phyloP scores from a whole-genome alignment of 2,329 filamentous ascomycete genomes.

The Parascedosporium putredinis region DNA sequence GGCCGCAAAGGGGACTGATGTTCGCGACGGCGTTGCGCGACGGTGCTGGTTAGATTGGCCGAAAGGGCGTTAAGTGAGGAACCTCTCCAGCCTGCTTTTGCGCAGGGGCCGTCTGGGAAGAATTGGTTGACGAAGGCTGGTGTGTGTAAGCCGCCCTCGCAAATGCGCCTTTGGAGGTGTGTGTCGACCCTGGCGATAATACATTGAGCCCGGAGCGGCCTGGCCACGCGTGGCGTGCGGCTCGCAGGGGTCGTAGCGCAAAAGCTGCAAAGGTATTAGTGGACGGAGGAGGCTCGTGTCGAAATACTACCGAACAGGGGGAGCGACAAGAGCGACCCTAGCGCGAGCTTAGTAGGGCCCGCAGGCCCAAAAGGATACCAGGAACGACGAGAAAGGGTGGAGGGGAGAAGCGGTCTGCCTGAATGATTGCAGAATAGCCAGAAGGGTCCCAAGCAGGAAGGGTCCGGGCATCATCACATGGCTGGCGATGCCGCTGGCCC shows the following conservation, averaged over 20 bases:
- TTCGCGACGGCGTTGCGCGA: too few relatives aligned
- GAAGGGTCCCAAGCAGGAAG: background rate
- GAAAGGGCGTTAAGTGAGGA: too few relatives aligned
- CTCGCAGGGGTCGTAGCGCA: background rate
- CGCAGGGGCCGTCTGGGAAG: background rate
- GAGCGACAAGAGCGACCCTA: too few relatives aligned
- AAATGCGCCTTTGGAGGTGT: too few relatives aligned
- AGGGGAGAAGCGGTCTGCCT: background rate
- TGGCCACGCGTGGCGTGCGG: background rate
- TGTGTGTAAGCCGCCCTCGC: background rate
- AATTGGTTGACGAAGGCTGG: background rate
- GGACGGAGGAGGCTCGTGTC: too few relatives aligned
- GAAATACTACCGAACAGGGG: too few relatives aligned
- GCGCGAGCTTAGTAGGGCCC: too few relatives aligned
- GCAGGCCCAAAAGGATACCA: background rate
- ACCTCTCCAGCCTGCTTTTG: background rate
- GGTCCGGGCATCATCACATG: background rate
- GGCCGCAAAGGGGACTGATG: too few relatives aligned
- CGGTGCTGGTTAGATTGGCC: too few relatives aligned
- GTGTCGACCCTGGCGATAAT: too few relatives aligned
- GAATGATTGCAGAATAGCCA: background rate
- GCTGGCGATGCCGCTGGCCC: background rate
- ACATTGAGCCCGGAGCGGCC: too few relatives aligned
- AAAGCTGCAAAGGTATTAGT: background rate
- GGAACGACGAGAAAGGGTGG: background rate